phyloP scores from a whole-genome alignment of 2,329 filamentous ascomycete species.

The Fusarium annulatum region DNA sequence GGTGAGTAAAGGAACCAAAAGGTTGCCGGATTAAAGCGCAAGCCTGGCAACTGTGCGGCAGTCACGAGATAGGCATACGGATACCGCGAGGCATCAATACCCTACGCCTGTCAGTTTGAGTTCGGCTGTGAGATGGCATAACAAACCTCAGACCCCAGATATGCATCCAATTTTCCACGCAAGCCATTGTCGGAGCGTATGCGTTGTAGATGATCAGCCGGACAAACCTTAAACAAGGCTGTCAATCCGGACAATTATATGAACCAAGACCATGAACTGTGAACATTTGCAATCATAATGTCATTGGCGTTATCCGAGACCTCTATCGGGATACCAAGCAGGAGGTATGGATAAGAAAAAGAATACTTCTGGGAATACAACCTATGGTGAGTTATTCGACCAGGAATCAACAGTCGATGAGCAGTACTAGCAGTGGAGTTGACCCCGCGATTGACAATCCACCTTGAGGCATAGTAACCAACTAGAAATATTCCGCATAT shows the following conservation, averaged over 20 bases:
- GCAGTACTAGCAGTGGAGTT: conserved; percentile 12
- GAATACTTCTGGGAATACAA: conserved; percentile 75
- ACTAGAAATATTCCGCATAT: not conserved
- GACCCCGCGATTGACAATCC: not conserved
- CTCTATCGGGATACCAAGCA: conserved; percentile 75
- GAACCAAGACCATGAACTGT: conserved; percentile 31
- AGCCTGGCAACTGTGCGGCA: conserved; percentile 74
- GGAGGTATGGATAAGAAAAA: conserved; percentile 77
- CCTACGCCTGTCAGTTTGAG: conserved; percentile 54
- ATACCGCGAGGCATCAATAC: conserved; percentile 68
- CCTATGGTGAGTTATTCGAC: conserved; percentile 72
- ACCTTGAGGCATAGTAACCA: not conserved
- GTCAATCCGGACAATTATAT: conserved; percentile 47
- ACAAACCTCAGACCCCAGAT: conserved; percentile 67
- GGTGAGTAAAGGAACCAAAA: conserved; percentile 82
- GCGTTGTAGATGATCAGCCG: conserved; percentile 70
- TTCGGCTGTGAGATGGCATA: not conserved
- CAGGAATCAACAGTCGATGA: conserved; percentile 70
- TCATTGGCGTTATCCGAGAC: conserved; percentile 66
- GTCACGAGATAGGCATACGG: conserved; percentile 78
- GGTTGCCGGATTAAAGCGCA: conserved; percentile 80
- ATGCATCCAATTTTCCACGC: conserved; percentile 70
- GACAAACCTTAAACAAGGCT: conserved; percentile 69
- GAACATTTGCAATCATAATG: conserved; percentile 62
- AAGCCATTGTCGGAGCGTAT: conserved; percentile 64